A percentile compares a stretch with the other conserved stretches of the same genome.
These are phyloP conservation scores for Globisporangium nagaii DNA, from an alignment of 352 stramenopile genomes.

Conservation along the genomic window DNA sequence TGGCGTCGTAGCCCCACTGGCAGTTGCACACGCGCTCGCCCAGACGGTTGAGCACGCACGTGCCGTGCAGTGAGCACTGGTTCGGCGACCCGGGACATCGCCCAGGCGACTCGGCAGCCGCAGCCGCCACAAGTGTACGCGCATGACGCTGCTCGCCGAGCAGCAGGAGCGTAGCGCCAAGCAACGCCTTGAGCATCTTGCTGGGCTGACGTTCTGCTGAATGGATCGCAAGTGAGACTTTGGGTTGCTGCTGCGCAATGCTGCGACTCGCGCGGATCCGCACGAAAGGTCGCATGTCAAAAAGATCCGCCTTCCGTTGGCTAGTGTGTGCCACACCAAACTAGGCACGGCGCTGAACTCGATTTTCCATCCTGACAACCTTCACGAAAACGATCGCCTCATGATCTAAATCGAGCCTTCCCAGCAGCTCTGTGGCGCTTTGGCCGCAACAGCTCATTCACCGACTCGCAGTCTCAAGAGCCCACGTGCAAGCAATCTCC, in stretches of 20 bases:
- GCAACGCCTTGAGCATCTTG: neutral
- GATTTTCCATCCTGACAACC: too few species aligned
- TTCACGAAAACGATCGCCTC: too few species aligned
- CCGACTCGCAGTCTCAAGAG: too few species aligned
- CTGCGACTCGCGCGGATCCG: neutral
- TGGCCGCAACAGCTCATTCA: too few species aligned
- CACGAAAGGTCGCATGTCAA: neutral
- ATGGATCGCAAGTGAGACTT: too few species aligned
- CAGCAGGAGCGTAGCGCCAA: conserved; percentile 2
- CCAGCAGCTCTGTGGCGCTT: too few species aligned
- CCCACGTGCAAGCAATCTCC: too few species aligned
- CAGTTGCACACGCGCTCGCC: conserved; percentile 74
- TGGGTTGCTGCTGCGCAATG: too few species aligned
- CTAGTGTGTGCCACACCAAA: neutral
- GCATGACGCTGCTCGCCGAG: neutral
- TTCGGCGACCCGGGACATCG: conserved; percentile 53
- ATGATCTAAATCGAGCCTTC: too few species aligned
- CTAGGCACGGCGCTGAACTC: too few species aligned
- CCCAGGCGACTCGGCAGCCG: conserved; percentile 22
- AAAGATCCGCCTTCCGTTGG: neutral
- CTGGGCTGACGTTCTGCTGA: neutral
- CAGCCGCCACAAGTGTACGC: conserved; percentile 11
- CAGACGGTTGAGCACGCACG: conserved; percentile 56
- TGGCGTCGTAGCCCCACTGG: conserved; percentile 56
- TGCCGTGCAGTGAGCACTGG: conserved; percentile 65